Evolutionary conservation across 305 asterid species (phyloP).

Genomic region (Vinca major): DNA sequence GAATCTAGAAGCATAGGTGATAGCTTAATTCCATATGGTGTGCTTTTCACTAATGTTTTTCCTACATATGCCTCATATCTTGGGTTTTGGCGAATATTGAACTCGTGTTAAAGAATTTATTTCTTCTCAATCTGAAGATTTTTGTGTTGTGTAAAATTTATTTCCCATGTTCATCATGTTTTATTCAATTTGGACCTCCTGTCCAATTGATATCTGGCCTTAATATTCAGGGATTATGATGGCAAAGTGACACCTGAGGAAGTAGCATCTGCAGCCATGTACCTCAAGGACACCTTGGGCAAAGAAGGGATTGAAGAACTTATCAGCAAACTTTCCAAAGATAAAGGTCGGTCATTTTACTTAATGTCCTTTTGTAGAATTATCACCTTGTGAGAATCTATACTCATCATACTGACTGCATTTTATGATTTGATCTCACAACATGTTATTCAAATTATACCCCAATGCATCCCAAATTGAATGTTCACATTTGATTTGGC

Average conservation of each 20-base stretch:
- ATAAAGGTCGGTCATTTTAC: constrained; percentile 53
- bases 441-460: background rate
- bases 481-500: background rate
- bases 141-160: background rate
- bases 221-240: constrained; percentile 62
- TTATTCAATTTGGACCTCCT: constrained; percentile 9
- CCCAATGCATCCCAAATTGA: background rate
- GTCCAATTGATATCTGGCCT: constrained; percentile 8
- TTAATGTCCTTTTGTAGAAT: background rate
- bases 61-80: background rate
- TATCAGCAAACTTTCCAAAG: constrained; percentile 74
- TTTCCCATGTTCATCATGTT: constrained; percentile 7
- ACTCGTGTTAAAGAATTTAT: background rate
- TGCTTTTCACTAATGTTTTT: too few species aligned
- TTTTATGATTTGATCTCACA: background rate
- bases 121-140: background rate
- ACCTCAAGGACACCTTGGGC: constrained; percentile 88
- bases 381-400: background rate
- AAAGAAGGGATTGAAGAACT: constrained; percentile 93
- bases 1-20: too few species aligned
- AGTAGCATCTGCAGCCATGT: constrained; percentile 90
- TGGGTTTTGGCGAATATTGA: constrained; percentile 1
- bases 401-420: background rate
- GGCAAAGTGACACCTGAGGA: constrained; percentile 98
- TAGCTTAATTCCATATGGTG: too few species aligned